A percentile compares a stretch with the other conserved stretches of the same genome.
Conservation (phyloP, 371 early-diverging fungal species). For the Mucor velutinosus region DNA sequence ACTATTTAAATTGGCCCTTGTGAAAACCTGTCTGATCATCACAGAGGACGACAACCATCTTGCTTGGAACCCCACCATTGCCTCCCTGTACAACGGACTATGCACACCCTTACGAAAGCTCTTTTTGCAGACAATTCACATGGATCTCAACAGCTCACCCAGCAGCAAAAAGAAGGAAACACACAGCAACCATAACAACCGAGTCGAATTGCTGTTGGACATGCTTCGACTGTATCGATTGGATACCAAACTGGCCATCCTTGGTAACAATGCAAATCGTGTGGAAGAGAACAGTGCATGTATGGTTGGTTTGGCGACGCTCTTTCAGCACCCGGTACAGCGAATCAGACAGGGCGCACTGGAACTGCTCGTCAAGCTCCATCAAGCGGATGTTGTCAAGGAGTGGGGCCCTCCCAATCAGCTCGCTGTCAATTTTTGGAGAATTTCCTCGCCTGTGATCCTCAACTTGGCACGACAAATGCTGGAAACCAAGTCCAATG, state of each 20-base stretch:
- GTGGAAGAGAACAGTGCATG: slow-evolving; percentile 65
- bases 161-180: slow-evolving; percentile 16
- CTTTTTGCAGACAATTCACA: slow-evolving; percentile 57
- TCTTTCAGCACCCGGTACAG: slow-evolving; percentile 61
- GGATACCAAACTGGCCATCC: slow-evolving; percentile 67
- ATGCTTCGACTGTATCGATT: slow-evolving; percentile 70
- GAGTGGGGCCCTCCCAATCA: slow-evolving; percentile 58
- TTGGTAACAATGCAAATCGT: slow-evolving; percentile 44
- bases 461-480: slow-evolving; percentile 48
- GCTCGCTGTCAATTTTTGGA: slow-evolving; percentile 63
- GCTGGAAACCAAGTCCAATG: slow-evolving; percentile 54
- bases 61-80: slow-evolving; percentile 75
- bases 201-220: slow-evolving; percentile 67
- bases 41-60: slow-evolving; percentile 70
- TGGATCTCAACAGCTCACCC: slow-evolving; percentile 24
- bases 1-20: slow-evolving; percentile 70
- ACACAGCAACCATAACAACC: slow-evolving; percentile 23
- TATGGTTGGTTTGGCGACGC: slow-evolving; percentile 63
- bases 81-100: slow-evolving; percentile 63
- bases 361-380: slow-evolving; percentile 67
- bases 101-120: slow-evolving; percentile 66
- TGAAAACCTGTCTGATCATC: slow-evolving; percentile 73
- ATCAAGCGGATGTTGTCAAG: slow-evolving; percentile 48
- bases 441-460: slow-evolving; percentile 56
- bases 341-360: slow-evolving; percentile 68